phyloP scores from a whole-genome alignment of 331 rosid genomes.

The Erythrophleum ivorense region DNA sequence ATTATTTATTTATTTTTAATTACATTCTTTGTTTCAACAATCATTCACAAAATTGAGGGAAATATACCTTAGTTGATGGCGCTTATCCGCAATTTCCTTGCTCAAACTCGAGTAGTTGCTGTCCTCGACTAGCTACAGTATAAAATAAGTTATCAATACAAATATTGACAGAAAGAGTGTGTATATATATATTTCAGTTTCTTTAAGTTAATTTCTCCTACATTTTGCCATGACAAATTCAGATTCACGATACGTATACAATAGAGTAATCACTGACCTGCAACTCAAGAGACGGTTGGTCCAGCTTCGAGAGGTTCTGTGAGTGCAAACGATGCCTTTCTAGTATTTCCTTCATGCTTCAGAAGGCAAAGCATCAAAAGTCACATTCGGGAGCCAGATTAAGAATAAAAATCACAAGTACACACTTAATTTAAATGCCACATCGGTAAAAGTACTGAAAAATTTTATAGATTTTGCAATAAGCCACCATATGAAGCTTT shows the following conservation, averaged over 20 bases:
- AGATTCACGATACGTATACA: background rate
- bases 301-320: slow-evolving; percentile 63
- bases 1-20: background rate
- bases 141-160: background rate
- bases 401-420: background rate
- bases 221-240: background rate
- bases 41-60: background rate
- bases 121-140: slow-evolving; percentile 66
- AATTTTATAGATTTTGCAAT: background rate
- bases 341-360: slow-evolving; percentile 63
- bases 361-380: background rate
- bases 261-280: slow-evolving; percentile 49
- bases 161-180: too few species aligned
- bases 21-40: background rate
- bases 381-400: too few species aligned
- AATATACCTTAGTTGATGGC: slow-evolving; percentile 57
- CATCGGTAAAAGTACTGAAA: too few species aligned
- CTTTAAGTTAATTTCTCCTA: background rate
- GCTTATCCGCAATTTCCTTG: slow-evolving; percentile 62
- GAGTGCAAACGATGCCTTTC: slow-evolving; percentile 65
- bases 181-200: background rate
- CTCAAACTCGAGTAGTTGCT: slow-evolving; percentile 51
- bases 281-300: slow-evolving; percentile 70
- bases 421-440: background rate
- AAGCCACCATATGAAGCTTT: background rate